Evolutionary conservation across 352 stramenopile species (phyloP), one percentile per base, ranked within the genome.

Genomic region (Thalassiosira sp.): DNA sequence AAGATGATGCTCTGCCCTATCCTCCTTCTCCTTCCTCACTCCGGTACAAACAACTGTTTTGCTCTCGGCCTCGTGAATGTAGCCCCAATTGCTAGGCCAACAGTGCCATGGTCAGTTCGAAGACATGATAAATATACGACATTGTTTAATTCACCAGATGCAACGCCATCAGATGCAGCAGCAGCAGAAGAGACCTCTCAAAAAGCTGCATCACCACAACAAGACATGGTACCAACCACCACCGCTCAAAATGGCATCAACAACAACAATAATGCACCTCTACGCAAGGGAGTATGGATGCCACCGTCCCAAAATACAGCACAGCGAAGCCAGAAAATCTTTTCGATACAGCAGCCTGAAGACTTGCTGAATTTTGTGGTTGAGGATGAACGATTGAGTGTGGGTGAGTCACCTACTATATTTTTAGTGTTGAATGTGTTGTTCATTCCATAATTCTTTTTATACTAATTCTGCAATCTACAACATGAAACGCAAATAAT

Each of bases 351-450:
- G 31, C 45, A 76, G 43, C 74, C 74, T 35, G 42, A 76, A 49
- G 74, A 79, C 33, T 67, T 79, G 27, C 65, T 78, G n/a, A 49
- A 75, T 58, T 78, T 79, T 48, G 62, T 79, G 1, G 31, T 77
- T 25, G 73, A 77, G 49, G 73, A 82, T 42, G 73, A 82, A 53
- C 42, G 73, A 63, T 70, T 79, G 63, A 75, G 71, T 31, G 71
- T 79, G n/a, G 67, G 67, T 76, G 35, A 76, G 67, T 74, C 42
- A 5, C 13, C 18, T 16, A 8, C 24, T 40, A 54, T 64, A 2
- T 10, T 53, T 37, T 24, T 65, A 25, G 22, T 33, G 20, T 24
- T 22, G 11, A 42, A 52, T 37, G 13, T 31, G 5, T 40, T 25
- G 31, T 53, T 15, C 0, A 18, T 16, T 22, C 54, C 13, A 22